Percentiles rank a stretch among this genome's conserved stretches.
These are phyloP conservation scores for Herpetomonas tarakana DNA, from an alignment of 208 protist genomes.

Conservation along the genomic window DNA sequence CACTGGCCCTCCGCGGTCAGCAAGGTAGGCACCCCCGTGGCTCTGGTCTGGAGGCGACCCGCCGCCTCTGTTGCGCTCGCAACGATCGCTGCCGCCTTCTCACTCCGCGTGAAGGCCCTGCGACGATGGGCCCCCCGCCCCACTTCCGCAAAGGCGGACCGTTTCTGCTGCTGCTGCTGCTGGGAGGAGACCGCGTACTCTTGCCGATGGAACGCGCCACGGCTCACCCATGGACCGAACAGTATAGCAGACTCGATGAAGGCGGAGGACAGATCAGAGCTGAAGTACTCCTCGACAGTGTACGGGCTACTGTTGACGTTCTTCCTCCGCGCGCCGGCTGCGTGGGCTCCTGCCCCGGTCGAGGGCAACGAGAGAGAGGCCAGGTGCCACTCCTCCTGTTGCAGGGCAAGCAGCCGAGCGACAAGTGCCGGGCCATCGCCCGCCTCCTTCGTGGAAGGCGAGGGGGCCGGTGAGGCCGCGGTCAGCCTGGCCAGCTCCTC, in stretches of 20 bases:
- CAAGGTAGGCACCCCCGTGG: background rate
- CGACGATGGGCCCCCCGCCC: too few species aligned
- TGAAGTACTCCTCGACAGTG: background rate
- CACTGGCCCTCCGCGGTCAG: background rate
- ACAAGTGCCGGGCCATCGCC: background rate
- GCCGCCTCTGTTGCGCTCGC: background rate
- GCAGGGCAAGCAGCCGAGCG: background rate
- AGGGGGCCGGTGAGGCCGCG: background rate
- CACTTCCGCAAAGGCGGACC: background rate
- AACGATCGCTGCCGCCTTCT: background rate
- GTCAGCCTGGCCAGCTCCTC: background rate
- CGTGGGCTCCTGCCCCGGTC: too few species aligned
- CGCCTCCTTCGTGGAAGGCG: background rate
- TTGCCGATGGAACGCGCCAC: background rate
- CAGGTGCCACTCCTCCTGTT: background rate
- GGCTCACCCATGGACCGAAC: background rate
- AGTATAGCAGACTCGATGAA: background rate
- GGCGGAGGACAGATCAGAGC: background rate
- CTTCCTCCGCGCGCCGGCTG: too few species aligned
- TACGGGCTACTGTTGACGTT: background rate
- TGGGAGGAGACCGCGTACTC: background rate
- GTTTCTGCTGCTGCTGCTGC: too few species aligned
- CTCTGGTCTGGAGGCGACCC: background rate
- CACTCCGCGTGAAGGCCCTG: too few species aligned
- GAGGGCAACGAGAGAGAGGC: too few species aligned